These are phyloP conservation scores for Nitzschia sp. DNA, from an alignment of 108 stramenopile genomes.

Conservation along the genomic window DNA sequence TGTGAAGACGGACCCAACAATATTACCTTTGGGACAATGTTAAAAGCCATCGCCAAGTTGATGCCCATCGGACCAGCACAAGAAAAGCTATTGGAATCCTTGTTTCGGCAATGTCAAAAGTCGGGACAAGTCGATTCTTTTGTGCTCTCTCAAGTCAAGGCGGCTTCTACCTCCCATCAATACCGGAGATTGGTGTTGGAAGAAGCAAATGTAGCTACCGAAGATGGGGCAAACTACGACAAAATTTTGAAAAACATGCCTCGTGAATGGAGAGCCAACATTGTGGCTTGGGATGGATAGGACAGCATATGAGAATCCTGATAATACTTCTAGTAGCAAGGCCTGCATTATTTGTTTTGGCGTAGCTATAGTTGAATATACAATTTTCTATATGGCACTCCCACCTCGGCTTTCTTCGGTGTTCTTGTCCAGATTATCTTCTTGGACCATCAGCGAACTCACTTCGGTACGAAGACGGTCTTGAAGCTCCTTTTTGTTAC, in stretches of 20 bases:
- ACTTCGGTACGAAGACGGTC: slow-evolving; percentile 75
- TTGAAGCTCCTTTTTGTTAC: slow-evolving; percentile 77
- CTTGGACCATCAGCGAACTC: slow-evolving; percentile 43
- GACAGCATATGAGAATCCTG: too few relatives aligned
- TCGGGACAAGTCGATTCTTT: slow-evolving; percentile 48
- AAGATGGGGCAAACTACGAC: slow-evolving; percentile 13
- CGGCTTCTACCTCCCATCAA: slow-evolving; percentile 24
- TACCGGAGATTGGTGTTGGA: slow-evolving; percentile 27
- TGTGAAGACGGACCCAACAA: slow-evolving; percentile 27
- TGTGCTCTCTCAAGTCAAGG: slow-evolving; percentile 40
- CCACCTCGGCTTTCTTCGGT: too few relatives aligned
- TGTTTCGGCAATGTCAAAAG: slow-evolving; percentile 37
- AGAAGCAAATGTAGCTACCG: not conserved
- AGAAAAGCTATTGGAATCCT: slow-evolving; percentile 24
- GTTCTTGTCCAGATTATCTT: not conserved
- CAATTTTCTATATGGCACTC: too few relatives aligned
- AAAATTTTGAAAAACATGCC: slow-evolving; percentile 20
- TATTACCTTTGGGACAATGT: slow-evolving; percentile 46
- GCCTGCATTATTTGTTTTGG: too few relatives aligned
- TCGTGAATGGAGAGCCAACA: slow-evolving; percentile 14
- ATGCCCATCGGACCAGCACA: slow-evolving; percentile 23
- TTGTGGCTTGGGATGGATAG: not conserved
- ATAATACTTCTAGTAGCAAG: too few relatives aligned
- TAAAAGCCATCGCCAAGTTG: slow-evolving; percentile 51
- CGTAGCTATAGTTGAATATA: not conserved